These are phyloP conservation scores for Pyrenochaeta sp. DNA, from an alignment of 2,329 filamentous ascomycete species.

Conservation along the genomic window DNA sequence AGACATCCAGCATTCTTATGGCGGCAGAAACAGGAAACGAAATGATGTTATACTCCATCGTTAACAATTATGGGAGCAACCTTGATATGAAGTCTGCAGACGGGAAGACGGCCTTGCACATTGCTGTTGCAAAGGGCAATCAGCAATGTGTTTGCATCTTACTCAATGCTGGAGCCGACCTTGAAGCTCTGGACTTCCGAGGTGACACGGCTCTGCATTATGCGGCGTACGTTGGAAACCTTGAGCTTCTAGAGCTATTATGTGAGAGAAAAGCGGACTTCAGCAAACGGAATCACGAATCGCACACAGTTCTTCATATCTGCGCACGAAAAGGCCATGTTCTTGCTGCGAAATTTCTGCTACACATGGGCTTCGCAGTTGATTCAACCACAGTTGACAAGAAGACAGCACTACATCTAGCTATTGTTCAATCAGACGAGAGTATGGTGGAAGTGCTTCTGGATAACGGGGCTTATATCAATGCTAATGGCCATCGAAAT, in stretches of 20 bases:
- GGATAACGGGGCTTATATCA: not conserved
- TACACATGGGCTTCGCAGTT: not conserved
- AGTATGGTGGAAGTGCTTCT: not conserved
- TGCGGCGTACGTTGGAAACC: not conserved
- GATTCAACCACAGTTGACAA: not conserved
- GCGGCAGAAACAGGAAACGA: slow-evolving; percentile 11
- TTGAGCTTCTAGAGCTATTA: not conserved
- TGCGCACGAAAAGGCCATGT: slow-evolving; percentile 3
- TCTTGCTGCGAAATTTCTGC: slow-evolving; percentile 1
- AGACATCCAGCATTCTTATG: slow-evolving; percentile 12
- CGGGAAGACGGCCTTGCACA: slow-evolving; percentile 2
- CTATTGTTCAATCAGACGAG: not conserved
- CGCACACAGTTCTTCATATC: slow-evolving; percentile 10
- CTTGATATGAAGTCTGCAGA: not conserved
- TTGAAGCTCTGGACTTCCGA: slow-evolving; percentile 3
- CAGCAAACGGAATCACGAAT: not conserved
- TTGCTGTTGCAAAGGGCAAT: slow-evolving; percentile 14
- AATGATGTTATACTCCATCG: slow-evolving; percentile 3
- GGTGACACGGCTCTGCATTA: slow-evolving; percentile 1
- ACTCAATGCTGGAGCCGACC: slow-evolving; percentile 7
- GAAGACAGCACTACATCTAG: not conserved
- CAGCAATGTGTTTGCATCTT: slow-evolving; percentile 7
- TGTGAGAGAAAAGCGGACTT: not conserved
- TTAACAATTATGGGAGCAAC: slow-evolving; percentile 5
- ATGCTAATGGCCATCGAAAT: not conserved